phyloP scores from a whole-genome alignment of 805 yeast genomes.

The Lipomyces starkeyi region DNA sequence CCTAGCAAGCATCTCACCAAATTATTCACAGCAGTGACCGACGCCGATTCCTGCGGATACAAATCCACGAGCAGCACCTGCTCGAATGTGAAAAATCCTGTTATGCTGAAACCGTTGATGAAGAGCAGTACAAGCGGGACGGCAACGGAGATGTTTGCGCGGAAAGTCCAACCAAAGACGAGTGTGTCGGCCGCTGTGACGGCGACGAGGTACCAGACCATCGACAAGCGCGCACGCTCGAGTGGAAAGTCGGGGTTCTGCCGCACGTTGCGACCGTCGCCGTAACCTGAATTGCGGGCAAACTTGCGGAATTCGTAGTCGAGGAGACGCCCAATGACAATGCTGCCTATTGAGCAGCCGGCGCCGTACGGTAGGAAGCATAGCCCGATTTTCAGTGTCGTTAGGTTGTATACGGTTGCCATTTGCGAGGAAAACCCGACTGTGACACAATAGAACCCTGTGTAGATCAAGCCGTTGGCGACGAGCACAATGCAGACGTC shows the following conservation, averaged over 20 bases:
- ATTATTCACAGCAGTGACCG: constrained; percentile 76
- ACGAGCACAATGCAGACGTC: constrained; percentile 58
- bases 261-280: constrained; percentile 22
- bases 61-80: constrained; percentile 76
- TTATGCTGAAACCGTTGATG: constrained; percentile 62
- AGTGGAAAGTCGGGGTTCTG: constrained; percentile 34
- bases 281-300: constrained; percentile 19
- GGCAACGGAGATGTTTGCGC: constrained; percentile 50
- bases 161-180: constrained; percentile 70
- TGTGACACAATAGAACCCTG: constrained; percentile 72
- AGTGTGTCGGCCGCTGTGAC: constrained; percentile 47
- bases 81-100: constrained; percentile 53
- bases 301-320: constrained; percentile 32
- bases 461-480: constrained; percentile 67
- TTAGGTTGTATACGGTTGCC: constrained; percentile 55
- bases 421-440: constrained; percentile 68
- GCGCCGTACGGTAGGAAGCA: constrained; percentile 78
- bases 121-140: constrained; percentile 65
- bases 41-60: constrained; percentile 71
- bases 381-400: constrained; percentile 65
- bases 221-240: constrained; percentile 30
- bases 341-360: constrained; percentile 66
- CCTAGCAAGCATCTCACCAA: constrained; percentile 71
- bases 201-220: constrained; percentile 18
- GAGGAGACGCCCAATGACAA: constrained; percentile 61